Evolutionary conservation across 495 filamentous ascomycete genomes (phyloP), one percentile per base, ranked within the genome.

Genomic region (Aspergillus carlsbadensis): DNA sequence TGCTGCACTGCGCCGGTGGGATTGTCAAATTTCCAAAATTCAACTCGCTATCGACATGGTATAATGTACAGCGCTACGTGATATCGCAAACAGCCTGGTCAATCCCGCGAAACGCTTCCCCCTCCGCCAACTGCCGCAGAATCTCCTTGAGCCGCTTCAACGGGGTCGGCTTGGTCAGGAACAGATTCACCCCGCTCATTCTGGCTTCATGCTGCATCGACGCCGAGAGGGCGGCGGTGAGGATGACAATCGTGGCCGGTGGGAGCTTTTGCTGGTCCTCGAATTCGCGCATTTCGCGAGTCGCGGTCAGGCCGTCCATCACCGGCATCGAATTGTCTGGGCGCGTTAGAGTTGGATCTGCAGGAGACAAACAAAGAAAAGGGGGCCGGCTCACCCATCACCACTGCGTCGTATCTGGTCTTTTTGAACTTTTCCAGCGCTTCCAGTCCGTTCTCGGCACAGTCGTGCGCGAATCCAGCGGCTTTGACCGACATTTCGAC

Each of bases 321-420:
- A 85, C 61, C 0, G 86, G 86, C 86, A 89, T 88, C 41, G 80
- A 81, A 34, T 87, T 81, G 49, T 86, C 82, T 78, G 62, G 2
- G 8, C 5, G 15, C 15, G 18, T 14, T 13, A n/a, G n/a, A n/a
- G n/a, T n/a, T n/a, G n/a, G n/a, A n/a, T n/a, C n/a, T n/a, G n/a
- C n/a, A n/a, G n/a, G n/a, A n/a, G n/a, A 10, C n/a, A 11, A 17
- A 34, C 15, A 10, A 26, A 17, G 14, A 13, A 18, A 17, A n/a
- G 4, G 6, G 3, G 37, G n/a, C 33, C 54, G 5, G 44, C 58
- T 24, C 56, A 71, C 70, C 75, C 74, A 79, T 78, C 41, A 78
- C 66, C 15, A 78, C 65, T 18, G 72, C 74, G 41, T 76, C 72
- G 40, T 72, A 73, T 35, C 70, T 51, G 35, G 69, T 66, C 3